These are phyloP conservation scores for Hanseniaspora valbyensis DNA, from an alignment of 805 yeast genomes.

Conservation along the genomic window DNA sequence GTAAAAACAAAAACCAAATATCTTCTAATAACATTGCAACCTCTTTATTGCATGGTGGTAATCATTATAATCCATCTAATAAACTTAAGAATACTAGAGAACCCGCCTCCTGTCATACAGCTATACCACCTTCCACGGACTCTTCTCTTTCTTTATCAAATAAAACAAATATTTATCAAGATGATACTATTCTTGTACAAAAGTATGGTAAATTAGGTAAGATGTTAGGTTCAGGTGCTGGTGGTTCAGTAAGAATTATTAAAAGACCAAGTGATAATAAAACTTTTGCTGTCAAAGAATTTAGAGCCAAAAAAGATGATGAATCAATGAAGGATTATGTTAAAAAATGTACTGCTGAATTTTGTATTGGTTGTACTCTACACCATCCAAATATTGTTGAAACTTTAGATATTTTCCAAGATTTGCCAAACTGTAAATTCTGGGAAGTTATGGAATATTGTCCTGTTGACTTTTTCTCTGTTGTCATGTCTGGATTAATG, in stretches of 20 bases:
- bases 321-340: conserved; percentile 68
- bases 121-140: conserved; percentile 30
- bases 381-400: conserved; percentile 73
- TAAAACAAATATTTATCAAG: conserved; percentile 34
- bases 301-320: conserved; percentile 57
- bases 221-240: conserved; percentile 75
- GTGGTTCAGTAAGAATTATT: conserved; percentile 70
- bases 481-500: conserved; percentile 79
- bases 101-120: conserved; percentile 22
- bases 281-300: conserved; percentile 75
- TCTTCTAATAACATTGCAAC: neutral
- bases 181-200: conserved; percentile 41
- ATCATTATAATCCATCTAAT: conserved; percentile 4
- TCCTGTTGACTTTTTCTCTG: conserved; percentile 74
- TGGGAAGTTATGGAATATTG: conserved; percentile 80
- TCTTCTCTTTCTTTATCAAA: conserved; percentile 28
- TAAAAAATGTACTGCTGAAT: conserved; percentile 81
- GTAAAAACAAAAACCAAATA: conserved; percentile 11
- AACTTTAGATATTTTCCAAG: conserved; percentile 54
- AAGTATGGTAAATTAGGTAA: conserved; percentile 69
- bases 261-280: conserved; percentile 57
- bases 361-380: conserved; percentile 71
- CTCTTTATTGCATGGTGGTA: neutral
- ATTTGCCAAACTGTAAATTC: conserved; percentile 54
- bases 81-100: conserved; percentile 21